Base-by-base conservation (phyloP, 805 yeast genomes). In the Starmerella kuoi region DNA sequence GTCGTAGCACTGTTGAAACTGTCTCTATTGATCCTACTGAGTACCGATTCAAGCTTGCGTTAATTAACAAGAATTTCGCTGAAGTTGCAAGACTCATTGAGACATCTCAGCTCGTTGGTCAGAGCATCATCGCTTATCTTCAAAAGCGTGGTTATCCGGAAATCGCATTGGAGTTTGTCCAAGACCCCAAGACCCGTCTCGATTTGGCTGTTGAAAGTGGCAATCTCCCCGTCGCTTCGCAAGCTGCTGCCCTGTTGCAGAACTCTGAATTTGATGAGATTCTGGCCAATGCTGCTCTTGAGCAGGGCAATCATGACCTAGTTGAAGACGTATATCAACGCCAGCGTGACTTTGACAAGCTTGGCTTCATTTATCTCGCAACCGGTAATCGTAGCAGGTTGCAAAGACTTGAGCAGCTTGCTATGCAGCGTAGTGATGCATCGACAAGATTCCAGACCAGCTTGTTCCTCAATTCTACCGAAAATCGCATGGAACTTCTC, bases 71-170 rank as follows among this genome's bases (percentile, higher is more conserved):
- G 60, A 85, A 91, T 62, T 88, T 85, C 66, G 76, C 75, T 52
- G 98, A 91, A 64, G 97, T 91, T 17, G 70, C 87, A 52, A 74
- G 95, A 52, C 76, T 91, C 52, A 91, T 91, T 62, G 78, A 76
- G 57, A 76, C 73, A 45, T 87, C 97, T 19, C 86, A 83, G 56
- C 71, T 91, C 58, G 98, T 91, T 40, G 99, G 99, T 50, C 96
- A 93, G 67, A 85, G 87, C 61, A 91, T 91, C 58, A 87, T 91
- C 60, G 91, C 93, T 3, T 91, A 88, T 61, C 71, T 91, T 56
- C 94, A 91, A 61, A 80, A 87, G 67, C 76, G 84, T 58, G 99
- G 98, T 2, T 88, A 80, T 60, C 97, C 98, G 22, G 99, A 91
- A 64, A 78, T 91, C 61, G 98, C 99, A 2, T 70, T 91, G 48